These are phyloP conservation scores for Diaporthe sp. DNA, from an alignment of 2,329 filamentous ascomycete species.

Conservation along the genomic window DNA sequence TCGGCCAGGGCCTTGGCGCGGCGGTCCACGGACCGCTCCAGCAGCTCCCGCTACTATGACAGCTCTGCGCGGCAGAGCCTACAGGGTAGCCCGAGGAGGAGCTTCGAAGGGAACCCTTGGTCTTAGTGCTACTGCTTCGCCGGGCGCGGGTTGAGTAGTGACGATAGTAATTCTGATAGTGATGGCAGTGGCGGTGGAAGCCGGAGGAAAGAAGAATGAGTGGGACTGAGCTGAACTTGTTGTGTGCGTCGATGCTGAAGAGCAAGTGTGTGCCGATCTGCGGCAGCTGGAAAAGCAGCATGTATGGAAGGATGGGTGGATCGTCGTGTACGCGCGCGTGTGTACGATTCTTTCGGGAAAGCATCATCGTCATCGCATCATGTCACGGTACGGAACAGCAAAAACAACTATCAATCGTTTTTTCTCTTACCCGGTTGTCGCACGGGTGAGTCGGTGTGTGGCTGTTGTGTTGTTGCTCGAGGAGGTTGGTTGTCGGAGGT, in stretches of 20 bases:
- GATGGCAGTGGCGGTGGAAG: background rate
- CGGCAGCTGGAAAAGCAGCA: background rate
- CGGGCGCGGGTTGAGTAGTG: slow-evolving; percentile 26
- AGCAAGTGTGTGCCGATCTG: background rate
- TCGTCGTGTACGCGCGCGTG: background rate
- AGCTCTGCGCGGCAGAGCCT: background rate
- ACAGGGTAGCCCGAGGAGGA: slow-evolving; percentile 10
- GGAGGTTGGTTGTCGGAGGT: background rate
- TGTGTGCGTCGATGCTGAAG: background rate
- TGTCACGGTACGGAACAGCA: background rate
- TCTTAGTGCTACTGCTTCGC: slow-evolving; percentile 38
- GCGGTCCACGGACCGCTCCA: slow-evolving; percentile 21
- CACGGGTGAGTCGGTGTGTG: background rate
- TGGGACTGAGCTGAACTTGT: background rate
- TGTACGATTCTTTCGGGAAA: background rate
- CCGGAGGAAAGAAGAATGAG: background rate
- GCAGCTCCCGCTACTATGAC: background rate
- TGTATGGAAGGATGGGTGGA: background rate
- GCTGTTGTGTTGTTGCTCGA: background rate
- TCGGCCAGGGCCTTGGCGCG: slow-evolving; percentile 18
- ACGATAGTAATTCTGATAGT: background rate
- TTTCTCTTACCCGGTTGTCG: background rate
- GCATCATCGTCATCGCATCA: slow-evolving; percentile 20
- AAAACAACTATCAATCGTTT: slow-evolving; percentile 22
- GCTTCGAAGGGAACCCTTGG: slow-evolving; percentile 27